phyloP scores from a whole-genome alignment of 2,329 filamentous ascomycete genomes.

The Botrytis byssoidea region DNA sequence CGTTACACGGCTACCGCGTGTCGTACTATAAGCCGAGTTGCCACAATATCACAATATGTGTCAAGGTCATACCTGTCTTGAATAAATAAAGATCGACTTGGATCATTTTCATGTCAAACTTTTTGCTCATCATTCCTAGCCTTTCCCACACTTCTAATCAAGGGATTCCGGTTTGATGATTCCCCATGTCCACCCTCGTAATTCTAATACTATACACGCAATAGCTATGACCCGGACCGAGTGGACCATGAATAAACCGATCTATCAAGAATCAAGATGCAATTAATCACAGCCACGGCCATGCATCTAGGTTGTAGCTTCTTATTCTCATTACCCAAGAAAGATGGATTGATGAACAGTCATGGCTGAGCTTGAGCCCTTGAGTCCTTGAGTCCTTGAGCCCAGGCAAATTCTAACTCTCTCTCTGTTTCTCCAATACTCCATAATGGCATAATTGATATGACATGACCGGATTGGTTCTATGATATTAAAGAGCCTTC shows the following conservation, averaged over 20 bases:
- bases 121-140: background rate
- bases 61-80: slow-evolving; percentile 8
- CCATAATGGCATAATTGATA: background rate
- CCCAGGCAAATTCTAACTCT: background rate
- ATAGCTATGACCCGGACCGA: slow-evolving; percentile 3
- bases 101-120: background rate
- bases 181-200: slow-evolving; percentile 10
- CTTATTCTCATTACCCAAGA: background rate
- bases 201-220: background rate
- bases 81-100: background rate
- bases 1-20: background rate
- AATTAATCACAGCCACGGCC: slow-evolving; percentile 7
- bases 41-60: background rate
- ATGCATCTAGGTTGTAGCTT: slow-evolving; percentile 7
- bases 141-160: background rate
- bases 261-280: slow-evolving; percentile 3
- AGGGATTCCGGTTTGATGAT: slow-evolving; percentile 4
- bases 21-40: background rate
- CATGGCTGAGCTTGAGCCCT: slow-evolving; percentile 7
- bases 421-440: background rate
- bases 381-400: background rate
- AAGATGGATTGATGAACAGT: background rate
- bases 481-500: background rate
- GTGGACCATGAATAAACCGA: background rate
- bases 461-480: background rate